A percentile compares a stretch with the other conserved stretches of the same genome.
These are phyloP conservation scores for Lotus japonicus DNA, from an alignment of 306 rosid genomes.

Conservation along the genomic window DNA sequence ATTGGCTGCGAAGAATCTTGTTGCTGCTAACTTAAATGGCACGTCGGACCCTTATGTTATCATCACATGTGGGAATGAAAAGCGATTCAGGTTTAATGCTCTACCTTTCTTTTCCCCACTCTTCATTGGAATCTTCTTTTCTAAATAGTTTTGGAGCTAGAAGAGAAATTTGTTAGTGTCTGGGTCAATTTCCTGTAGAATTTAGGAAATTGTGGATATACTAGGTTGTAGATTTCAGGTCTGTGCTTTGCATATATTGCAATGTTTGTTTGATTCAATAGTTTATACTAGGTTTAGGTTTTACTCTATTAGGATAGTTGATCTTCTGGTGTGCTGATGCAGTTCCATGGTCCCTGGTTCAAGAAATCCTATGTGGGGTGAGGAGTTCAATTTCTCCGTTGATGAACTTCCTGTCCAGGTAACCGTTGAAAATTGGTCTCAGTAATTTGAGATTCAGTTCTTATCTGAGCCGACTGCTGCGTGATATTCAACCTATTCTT, in stretches of 20 bases:
- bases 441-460: constrained; percentile 16
- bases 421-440: constrained; percentile 10
- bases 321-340: constrained; percentile 36
- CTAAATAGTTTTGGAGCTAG: neutral
- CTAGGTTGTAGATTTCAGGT: neutral
- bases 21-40: constrained; percentile 95
- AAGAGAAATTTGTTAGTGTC: neutral
- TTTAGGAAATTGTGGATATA: neutral
- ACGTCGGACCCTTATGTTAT: constrained; percentile 95
- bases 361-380: constrained; percentile 99
- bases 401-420: constrained; percentile 98
- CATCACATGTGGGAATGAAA: constrained; percentile 84
- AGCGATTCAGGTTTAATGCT: constrained; percentile 75
- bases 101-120: neutral
- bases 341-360: constrained; percentile 99
- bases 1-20: constrained; percentile 91
- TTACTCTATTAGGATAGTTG: constrained; percentile 4
- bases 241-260: neutral
- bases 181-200: neutral
- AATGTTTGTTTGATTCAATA: neutral
- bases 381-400: constrained; percentile 90
- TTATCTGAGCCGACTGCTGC: neutral
- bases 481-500: constrained; percentile 10
- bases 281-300: neutral
- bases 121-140: neutral